Evolutionary conservation across 1,284 basidiomycete species (phyloP), one percentile per base, ranked within the genome.

Genomic region (Limonomyces culmigenus): DNA sequence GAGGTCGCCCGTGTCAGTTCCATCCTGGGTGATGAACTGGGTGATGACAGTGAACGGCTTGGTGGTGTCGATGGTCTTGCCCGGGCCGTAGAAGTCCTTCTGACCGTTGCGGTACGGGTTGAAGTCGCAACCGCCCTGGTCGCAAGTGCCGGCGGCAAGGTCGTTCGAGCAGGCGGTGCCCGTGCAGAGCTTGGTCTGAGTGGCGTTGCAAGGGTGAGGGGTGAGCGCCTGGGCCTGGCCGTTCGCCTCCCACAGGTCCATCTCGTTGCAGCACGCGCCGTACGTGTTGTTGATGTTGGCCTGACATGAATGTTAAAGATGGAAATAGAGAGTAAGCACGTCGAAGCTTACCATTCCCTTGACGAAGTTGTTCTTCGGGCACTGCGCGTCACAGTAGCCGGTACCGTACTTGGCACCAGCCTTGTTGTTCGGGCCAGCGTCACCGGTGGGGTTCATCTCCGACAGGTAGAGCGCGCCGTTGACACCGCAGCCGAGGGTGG

Each of bases 201-300:
- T 42, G 41, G 53, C 52, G 34, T 51, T 48, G 51, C 66, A 68
- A 35, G 58, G 56, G 51, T 70, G 67, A 39, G 67, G 65, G 19
- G 67, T 70, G 52, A 56, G 62, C 15, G 67, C 67, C 30, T 62
- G 48, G 27, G 65, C 53, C 41, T 59, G 53, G 34, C 52, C 56
- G 56, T 72, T 72, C 42, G 65, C 68, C 51, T 69, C 66, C 67
- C 66, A 70, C 46, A 71, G 53, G 48, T 70, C 67, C 66, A 70
- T 68, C 58, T 70, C 67, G 42, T 51, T 58, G 46, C 67, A 70
- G 58, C 67, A 70, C n/a, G 63, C 51, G 39, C 67, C 67, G 46
- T 47, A 58, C 27, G 41, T 33, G 35, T 52, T 40, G 47, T 59
- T 59, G 40, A 56, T 56, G 56, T 59, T 36, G 10, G 32, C 15